phyloP scores from a whole-genome alignment of 805 yeast genomes.

The Yarrowia porcina region DNA sequence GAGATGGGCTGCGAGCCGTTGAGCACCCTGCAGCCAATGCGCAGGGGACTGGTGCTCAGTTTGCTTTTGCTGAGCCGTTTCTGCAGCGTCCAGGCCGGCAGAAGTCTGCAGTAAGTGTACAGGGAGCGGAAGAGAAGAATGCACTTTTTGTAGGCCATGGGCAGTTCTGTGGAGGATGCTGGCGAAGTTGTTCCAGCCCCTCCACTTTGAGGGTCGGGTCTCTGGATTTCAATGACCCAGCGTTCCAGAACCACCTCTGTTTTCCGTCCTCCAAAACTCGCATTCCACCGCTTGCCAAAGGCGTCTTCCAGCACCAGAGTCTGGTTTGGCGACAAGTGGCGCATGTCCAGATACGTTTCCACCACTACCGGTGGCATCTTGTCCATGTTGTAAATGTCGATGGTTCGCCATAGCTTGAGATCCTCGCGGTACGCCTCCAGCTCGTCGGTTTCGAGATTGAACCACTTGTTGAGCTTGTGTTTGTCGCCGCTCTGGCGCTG shows the following conservation, averaged over 20 bases:
- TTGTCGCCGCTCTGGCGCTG: constrained; percentile 29
- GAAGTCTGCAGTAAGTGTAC: constrained; percentile 58
- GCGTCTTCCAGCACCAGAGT: constrained; percentile 57
- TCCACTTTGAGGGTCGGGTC: background rate
- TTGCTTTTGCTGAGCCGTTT: constrained; percentile 45
- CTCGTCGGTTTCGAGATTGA: constrained; percentile 44
- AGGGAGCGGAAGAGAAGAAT: constrained; percentile 71
- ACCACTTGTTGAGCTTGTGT: constrained; percentile 37
- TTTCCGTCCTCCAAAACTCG: constrained; percentile 62
- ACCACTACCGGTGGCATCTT: constrained; percentile 77
- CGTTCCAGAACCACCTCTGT: constrained; percentile 89
- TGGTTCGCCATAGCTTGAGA: constrained; percentile 56
- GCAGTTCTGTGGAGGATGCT: constrained; percentile 47
- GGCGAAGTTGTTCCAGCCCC: background rate
- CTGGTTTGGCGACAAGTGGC: constrained; percentile 54
- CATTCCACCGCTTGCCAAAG: constrained; percentile 45
- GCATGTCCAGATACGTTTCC: constrained; percentile 73
- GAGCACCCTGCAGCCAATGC: constrained; percentile 54
- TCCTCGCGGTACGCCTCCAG: constrained; percentile 50
- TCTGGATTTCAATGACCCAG: constrained; percentile 68
- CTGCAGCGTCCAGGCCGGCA: constrained; percentile 68
- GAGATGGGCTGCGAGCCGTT: constrained; percentile 78
- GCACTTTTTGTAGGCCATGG: constrained; percentile 68
- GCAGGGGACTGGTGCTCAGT: constrained; percentile 42
- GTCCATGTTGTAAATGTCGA: constrained; percentile 30